These are phyloP conservation scores for Hanseniaspora nectarophila DNA, from an alignment of 805 yeast species.

Conservation along the genomic window DNA sequence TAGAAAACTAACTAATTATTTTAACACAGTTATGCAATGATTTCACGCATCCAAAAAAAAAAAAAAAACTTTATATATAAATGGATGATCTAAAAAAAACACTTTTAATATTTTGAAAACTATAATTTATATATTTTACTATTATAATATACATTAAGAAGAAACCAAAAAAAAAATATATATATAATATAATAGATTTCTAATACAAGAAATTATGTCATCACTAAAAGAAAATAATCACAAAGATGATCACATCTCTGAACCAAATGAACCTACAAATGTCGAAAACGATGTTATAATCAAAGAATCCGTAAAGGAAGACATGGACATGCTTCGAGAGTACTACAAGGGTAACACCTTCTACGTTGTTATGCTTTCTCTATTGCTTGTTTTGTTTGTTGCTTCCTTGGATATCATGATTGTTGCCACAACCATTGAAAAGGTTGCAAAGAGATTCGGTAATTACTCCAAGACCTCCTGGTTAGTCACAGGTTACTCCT, in stretches of 20 bases:
- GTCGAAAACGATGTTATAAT: background rate
- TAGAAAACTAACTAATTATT: too few relatives aligned
- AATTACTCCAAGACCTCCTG: constrained; percentile 46
- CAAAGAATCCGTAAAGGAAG: background rate
- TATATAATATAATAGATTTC: too few relatives aligned
- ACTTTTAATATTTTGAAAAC: too few relatives aligned
- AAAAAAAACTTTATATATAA: too few relatives aligned
- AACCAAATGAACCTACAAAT: background rate
- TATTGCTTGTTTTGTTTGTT: constrained; percentile 23
- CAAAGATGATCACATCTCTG: background rate
- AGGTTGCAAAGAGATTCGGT: constrained; percentile 39
- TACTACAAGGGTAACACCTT: constrained; percentile 13
- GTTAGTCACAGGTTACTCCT: constrained; percentile 44
- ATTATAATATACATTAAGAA: too few relatives aligned
- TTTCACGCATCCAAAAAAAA: too few relatives aligned
- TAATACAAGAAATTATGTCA: too few relatives aligned
- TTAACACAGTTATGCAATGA: too few relatives aligned
- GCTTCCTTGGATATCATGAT: constrained; percentile 51
- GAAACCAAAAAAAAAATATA: too few relatives aligned
- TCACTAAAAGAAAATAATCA: too few relatives aligned
- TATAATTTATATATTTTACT: too few relatives aligned
- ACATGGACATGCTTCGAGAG: background rate
- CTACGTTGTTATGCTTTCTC: constrained; percentile 17
- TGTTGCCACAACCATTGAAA: constrained; percentile 39
- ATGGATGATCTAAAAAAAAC: too few relatives aligned